These are phyloP conservation scores for Linderniella brevidens DNA, from an alignment of 257 asterid species.

Conservation along the genomic window DNA sequence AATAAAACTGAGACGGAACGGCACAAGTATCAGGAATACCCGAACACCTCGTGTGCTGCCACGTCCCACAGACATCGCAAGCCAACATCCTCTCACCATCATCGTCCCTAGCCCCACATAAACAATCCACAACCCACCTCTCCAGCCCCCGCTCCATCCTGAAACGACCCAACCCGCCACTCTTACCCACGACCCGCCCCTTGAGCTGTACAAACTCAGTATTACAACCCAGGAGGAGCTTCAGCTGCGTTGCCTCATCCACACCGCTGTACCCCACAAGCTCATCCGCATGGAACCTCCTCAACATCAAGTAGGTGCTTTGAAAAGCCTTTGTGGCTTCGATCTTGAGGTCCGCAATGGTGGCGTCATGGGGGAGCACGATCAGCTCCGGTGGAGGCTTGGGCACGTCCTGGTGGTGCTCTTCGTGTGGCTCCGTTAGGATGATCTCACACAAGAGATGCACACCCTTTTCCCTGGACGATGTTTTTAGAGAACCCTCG, in stretches of 20 bases:
- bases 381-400: constrained; percentile 77
- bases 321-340: constrained; percentile 77
- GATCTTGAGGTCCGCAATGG: constrained; percentile 67
- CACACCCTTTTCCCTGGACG: constrained; percentile 23
- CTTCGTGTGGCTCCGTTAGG: constrained; percentile 41
- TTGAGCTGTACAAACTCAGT: constrained; percentile 29
- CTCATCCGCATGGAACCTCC: constrained; percentile 76
- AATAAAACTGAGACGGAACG: constrained; percentile 46
- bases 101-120: constrained; percentile 82
- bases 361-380: constrained; percentile 49
- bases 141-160: constrained; percentile 85
- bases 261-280: constrained; percentile 62
- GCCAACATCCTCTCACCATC: constrained; percentile 98
- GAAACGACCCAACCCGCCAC: constrained; percentile 30
- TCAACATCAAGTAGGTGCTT: constrained; percentile 59
- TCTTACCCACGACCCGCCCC: constrained; percentile 51
- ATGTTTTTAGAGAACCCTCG: constrained; percentile 16
- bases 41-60: constrained; percentile 92
- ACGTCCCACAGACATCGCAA: constrained; percentile 71
- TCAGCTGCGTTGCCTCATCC: constrained; percentile 67
- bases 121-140: constrained; percentile 83
- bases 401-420: constrained; percentile 7
- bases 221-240: constrained; percentile 63
- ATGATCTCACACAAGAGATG: constrained; percentile 72
- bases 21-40: constrained; percentile 53